These are phyloP conservation scores for Perkinsus olseni DNA, from an alignment of 169 alveolate genomes.

Conservation along the genomic window DNA sequence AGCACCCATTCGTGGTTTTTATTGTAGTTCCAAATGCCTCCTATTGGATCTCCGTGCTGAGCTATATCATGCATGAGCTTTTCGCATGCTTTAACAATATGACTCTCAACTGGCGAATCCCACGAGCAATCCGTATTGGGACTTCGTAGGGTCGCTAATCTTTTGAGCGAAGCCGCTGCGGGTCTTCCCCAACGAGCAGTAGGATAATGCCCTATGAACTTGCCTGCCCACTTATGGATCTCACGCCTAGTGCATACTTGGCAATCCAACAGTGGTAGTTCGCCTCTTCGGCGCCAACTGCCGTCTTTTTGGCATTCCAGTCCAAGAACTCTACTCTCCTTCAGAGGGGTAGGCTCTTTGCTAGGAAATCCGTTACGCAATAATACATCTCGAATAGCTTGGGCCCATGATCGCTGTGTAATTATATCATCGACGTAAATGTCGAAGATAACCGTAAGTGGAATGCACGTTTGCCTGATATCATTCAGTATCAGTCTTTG, in stretches of 20 bases:
- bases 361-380: neutral
- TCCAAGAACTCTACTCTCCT: neutral
- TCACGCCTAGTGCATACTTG: neutral
- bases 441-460: neutral
- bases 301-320: neutral
- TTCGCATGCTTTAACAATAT: neutral
- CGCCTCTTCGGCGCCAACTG: neutral
- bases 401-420: neutral
- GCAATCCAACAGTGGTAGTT: neutral
- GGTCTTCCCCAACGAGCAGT: neutral
- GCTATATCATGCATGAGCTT: neutral
- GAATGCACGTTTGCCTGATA: neutral
- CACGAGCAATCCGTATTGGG: neutral
- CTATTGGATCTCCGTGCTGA: neutral
- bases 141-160: constrained; percentile 99
- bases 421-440: neutral
- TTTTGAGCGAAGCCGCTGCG: constrained; percentile 89
- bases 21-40: neutral
- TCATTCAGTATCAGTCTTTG: neutral
- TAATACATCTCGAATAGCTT: neutral
- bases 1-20: neutral
- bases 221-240: neutral
- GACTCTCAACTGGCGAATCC: neutral
- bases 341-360: neutral
- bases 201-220: neutral